Percentiles rank a stretch among this genome's conserved stretches.
phyloP scores from a whole-genome alignment of 2,329 filamentous ascomycete species.

The Fusarium goolgardi region DNA sequence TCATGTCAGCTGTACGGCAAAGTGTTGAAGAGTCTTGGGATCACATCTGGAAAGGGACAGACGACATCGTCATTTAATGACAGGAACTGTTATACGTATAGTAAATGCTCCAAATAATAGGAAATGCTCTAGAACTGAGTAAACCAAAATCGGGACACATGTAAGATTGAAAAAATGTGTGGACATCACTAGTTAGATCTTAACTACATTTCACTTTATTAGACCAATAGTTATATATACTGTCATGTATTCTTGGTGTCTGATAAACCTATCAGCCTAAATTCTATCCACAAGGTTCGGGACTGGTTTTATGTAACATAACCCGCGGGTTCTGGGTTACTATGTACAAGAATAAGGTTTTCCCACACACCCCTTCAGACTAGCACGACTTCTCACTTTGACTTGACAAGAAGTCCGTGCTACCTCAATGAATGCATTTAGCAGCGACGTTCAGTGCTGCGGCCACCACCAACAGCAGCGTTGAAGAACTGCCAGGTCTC shows the following conservation, averaged over 20 bases:
- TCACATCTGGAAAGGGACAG: neutral
- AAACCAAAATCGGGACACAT: fast-evolving
- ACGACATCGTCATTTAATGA: neutral
- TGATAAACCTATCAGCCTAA: neutral
- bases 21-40: neutral
- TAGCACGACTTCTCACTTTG: neutral
- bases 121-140: fast-evolving
- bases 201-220: neutral
- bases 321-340: neutral
- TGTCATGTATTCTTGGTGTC: neutral
- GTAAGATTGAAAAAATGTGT: neutral
- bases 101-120: neutral
- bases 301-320: conserved; percentile 1
- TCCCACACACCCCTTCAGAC: neutral
- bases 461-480: conserved; percentile 6
- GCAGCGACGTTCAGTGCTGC: conserved; percentile 11
- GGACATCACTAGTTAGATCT: neutral
- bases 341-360: conserved; percentile 21
- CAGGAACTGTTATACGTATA: neutral
- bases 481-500: conserved; percentile 47
- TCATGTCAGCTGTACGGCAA: neutral
- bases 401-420: neutral
- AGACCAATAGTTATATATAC: neutral
- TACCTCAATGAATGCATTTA: neutral
- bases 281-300: neutral